phyloP scores from a whole-genome alignment of 2,329 filamentous ascomycete genomes.

The Rutstroemia sp. region DNA sequence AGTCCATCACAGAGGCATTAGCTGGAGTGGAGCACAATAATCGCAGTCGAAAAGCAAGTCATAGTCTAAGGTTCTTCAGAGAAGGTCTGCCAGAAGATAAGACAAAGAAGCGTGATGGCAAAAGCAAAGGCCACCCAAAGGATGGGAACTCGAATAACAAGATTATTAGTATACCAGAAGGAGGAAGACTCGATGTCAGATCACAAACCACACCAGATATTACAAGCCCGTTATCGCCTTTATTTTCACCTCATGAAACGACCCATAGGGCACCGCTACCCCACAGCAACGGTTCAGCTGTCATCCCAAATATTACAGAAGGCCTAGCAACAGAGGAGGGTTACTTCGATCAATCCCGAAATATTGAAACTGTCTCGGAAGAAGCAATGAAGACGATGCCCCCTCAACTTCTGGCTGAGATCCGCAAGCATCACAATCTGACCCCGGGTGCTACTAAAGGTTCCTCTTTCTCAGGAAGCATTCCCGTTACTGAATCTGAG shows the following conservation, averaged over 20 bases:
- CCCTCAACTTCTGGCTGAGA: slow-evolving; percentile 26
- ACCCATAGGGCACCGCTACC: not conserved
- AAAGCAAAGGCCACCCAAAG: slow-evolving; percentile 26
- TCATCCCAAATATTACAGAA: slow-evolving; percentile 11
- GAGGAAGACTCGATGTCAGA: not conserved
- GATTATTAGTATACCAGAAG: slow-evolving; percentile 1
- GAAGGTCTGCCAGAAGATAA: slow-evolving; percentile 57
- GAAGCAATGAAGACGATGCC: slow-evolving; percentile 23
- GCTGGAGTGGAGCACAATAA: slow-evolving; percentile 54
- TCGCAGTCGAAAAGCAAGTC: slow-evolving; percentile 60
- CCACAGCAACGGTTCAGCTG: not conserved
- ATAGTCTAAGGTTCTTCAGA: slow-evolving; percentile 60
- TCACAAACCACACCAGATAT: not conserved
- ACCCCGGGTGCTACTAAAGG: slow-evolving; percentile 25
- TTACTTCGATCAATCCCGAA: slow-evolving; percentile 22
- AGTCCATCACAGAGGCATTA: slow-evolving; percentile 56
- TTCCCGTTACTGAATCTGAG: slow-evolving; percentile 26
- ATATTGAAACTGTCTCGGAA: slow-evolving; percentile 14
- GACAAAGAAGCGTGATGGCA: slow-evolving; percentile 43
- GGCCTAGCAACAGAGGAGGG: slow-evolving; percentile 20
- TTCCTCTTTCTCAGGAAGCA: slow-evolving; percentile 28
- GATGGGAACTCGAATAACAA: slow-evolving; percentile 15
- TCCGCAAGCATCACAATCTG: slow-evolving; percentile 27
- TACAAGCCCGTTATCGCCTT: slow-evolving; percentile 9
- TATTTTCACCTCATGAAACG: slow-evolving; percentile 7